phyloP scores from a whole-genome alignment of 129 eudicot species.

The Calendula officinalis region DNA sequence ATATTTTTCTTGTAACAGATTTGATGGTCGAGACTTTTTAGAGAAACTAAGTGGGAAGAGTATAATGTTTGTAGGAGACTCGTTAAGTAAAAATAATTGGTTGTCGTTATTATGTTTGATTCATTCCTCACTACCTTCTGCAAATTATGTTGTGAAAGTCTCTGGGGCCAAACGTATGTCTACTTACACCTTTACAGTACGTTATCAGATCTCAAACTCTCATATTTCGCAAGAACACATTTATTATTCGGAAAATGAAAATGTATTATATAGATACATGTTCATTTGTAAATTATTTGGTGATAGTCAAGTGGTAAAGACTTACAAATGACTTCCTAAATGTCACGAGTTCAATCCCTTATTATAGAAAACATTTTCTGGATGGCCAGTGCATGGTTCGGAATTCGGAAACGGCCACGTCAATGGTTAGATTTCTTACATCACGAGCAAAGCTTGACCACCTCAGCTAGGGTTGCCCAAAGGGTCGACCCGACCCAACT shows the following conservation, averaged over 20 bases:
- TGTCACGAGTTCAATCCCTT: too few relatives aligned
- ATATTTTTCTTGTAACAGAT: constrained; percentile 30
- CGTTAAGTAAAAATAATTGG: constrained; percentile 70
- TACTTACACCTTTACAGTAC: constrained; percentile 28
- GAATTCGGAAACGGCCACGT: too few relatives aligned
- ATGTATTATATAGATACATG: background rate
- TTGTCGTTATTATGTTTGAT: constrained; percentile 61
- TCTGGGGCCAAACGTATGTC: constrained; percentile 18
- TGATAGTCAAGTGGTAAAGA: too few relatives aligned
- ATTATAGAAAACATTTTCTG: too few relatives aligned
- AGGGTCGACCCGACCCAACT: too few relatives aligned
- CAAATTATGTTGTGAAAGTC: constrained; percentile 15
- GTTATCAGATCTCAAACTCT: background rate
- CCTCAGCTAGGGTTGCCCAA: too few relatives aligned
- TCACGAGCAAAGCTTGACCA: too few relatives aligned
- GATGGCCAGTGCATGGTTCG: too few relatives aligned
- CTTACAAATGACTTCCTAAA: too few relatives aligned
- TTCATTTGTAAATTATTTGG: constrained; percentile 37
- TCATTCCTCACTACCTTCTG: constrained; percentile 47
- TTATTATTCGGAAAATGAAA: background rate
- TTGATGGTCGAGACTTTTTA: constrained; percentile 43
- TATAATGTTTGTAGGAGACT: constrained; percentile 78
- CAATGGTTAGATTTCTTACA: too few relatives aligned
- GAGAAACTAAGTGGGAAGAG: constrained; percentile 47
- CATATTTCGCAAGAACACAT: background rate